A percentile compares a stretch with the other conserved stretches of the same genome.
phyloP scores from a whole-genome alignment of 805 yeast species.

The Metschnikowia henanensis region DNA sequence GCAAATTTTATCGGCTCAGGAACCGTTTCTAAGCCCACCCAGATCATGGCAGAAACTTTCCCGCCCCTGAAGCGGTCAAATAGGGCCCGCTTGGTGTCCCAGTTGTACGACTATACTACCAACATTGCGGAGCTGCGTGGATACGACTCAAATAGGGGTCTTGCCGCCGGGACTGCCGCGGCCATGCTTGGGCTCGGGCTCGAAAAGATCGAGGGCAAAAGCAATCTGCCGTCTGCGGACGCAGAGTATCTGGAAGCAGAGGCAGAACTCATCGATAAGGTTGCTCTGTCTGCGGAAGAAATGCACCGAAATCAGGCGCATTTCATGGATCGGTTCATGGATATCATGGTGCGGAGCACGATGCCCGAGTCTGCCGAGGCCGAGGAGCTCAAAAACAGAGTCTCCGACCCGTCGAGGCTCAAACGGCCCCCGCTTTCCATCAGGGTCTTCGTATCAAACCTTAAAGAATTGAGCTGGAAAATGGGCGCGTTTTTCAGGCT shows the following conservation, averaged over 20 bases:
- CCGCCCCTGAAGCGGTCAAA: constrained; percentile 6
- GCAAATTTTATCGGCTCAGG: no score
- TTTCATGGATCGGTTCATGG: constrained; percentile 59
- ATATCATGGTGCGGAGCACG: constrained; percentile 49
- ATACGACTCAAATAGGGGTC: constrained; percentile 28
- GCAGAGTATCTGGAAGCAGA: constrained; percentile 28
- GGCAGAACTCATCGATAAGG: constrained; percentile 24
- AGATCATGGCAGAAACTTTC: constrained; percentile 10
- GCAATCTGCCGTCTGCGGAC: background rate
- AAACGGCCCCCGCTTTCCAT: constrained; percentile 58
- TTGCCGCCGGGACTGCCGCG: constrained; percentile 41
- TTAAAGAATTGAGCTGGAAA: constrained; percentile 54
- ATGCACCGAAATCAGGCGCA: constrained; percentile 33
- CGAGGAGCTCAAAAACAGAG: constrained; percentile 39
- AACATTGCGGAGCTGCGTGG: constrained; percentile 26
- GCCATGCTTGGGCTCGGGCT: constrained; percentile 33
- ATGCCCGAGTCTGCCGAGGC: constrained; percentile 51
- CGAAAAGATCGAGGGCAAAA: constrained; percentile 18
- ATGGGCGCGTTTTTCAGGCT: constrained; percentile 56
- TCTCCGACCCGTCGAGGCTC: constrained; percentile 45
- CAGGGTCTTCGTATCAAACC: constrained; percentile 52
- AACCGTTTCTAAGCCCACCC: no score
- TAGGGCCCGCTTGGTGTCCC: constrained; percentile 15
- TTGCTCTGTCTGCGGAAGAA: constrained; percentile 33
- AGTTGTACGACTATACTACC: constrained; percentile 25